A percentile compares a stretch with the other conserved stretches of the same genome.
Evolutionary conservation across 2,329 filamentous ascomycete species (phyloP).

Genomic region (Metarhizium anisopliae): DNA sequence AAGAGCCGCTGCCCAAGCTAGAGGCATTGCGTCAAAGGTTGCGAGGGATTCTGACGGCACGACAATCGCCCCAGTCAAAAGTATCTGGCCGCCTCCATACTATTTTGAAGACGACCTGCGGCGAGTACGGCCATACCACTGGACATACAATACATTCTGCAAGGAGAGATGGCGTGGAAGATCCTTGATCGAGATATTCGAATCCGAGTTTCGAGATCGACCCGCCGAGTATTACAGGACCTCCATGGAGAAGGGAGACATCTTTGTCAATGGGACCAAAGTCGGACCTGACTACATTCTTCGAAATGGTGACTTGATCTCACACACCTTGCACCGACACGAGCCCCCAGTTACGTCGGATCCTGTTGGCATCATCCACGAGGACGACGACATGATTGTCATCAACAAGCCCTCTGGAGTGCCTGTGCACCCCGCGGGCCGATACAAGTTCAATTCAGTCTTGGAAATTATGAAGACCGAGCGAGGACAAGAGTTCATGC

Average conservation of each 20-base stretch:
- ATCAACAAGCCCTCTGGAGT: conserved; percentile 96
- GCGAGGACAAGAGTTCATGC: conserved; percentile 43
- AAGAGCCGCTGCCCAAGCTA: background rate
- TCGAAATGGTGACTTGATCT: conserved; percentile 83
- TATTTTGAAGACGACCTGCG: conserved; percentile 76
- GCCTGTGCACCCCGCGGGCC: conserved; percentile 87
- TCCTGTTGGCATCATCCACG: conserved; percentile 74
- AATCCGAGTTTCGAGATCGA: conserved; percentile 84
- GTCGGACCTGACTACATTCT: conserved; percentile 62
- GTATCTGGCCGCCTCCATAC: conserved; percentile 57
- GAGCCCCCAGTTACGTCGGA: conserved; percentile 85
- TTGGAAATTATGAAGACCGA: conserved; percentile 88
- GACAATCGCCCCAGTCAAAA: background rate
- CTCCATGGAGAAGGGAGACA: conserved; percentile 71
- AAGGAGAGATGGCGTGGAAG: conserved; percentile 89
- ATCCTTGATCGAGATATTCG: conserved; percentile 77
- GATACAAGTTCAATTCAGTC: conserved; percentile 93
- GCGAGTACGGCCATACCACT: conserved; percentile 79
- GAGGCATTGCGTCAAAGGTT: background rate
- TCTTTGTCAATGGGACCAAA: conserved; percentile 68
- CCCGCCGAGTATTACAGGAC: conserved; percentile 77
- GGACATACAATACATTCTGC: conserved; percentile 89
- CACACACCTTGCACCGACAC: conserved; percentile 89
- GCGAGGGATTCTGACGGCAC: background rate
- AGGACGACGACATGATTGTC: conserved; percentile 87